Conservation (phyloP, 2,329 filamentous ascomycete species). For the Neurospora sp. region DNA sequence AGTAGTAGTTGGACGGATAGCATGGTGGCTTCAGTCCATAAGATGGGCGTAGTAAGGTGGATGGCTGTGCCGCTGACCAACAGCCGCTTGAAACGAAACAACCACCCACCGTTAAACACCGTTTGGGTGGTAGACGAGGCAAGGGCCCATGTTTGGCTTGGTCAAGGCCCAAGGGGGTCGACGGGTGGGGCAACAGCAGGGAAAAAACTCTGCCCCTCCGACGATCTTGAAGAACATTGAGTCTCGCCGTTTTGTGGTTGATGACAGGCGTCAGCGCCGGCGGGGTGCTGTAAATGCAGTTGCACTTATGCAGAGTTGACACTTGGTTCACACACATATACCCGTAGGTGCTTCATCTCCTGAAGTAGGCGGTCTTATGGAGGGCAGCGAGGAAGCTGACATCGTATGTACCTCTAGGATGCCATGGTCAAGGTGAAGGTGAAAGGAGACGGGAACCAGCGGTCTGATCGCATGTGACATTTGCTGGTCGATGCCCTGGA, state of each 20-base stretch:
- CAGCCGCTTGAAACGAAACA: conserved; percentile 7
- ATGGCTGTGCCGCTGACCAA: conserved; percentile 14
- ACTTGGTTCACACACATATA: not conserved
- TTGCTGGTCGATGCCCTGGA: not conserved
- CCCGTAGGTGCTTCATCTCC: not conserved
- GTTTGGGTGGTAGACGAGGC: not conserved
- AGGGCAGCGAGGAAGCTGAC: not conserved
- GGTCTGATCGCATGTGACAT: not conserved
- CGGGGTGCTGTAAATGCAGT: not conserved
- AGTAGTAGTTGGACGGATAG: not conserved
- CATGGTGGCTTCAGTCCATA: not conserved
- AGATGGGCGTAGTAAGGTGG: not conserved
- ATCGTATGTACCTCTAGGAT: not conserved
- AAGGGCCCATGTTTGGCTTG: not conserved
- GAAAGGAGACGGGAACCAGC: not conserved
- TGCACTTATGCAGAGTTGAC: not conserved
- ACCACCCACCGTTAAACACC: not conserved
- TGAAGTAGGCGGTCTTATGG: not conserved
- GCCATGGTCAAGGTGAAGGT: not conserved
- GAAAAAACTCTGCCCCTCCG: not conserved
- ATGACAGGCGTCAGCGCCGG: no score
- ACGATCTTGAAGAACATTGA: not conserved
- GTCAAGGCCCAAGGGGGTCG: not conserved
- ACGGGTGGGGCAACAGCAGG: not conserved
- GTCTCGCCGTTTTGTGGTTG: not conserved